A percentile compares a stretch with the other conserved stretches of the same genome.
Evolutionary conservation across 345 rosid species (phyloP).

Genomic region (Populus davidiana): DNA sequence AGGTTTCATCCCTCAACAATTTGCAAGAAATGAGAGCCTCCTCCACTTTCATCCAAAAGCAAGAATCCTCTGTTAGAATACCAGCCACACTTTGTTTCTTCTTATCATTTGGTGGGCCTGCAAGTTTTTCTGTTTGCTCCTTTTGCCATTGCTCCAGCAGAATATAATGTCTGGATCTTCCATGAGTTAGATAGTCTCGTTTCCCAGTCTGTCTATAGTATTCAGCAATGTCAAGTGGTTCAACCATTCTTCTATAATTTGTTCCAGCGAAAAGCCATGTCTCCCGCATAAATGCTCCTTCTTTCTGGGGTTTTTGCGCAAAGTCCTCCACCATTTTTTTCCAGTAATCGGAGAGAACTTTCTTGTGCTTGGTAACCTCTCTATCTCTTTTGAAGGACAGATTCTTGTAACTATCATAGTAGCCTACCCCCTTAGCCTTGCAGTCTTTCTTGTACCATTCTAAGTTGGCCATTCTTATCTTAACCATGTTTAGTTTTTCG

Average conservation of each 20-base stretch:
- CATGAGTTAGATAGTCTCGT: slow-evolving; percentile 28
- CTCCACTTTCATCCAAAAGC: slow-evolving; percentile 82
- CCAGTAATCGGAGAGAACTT: slow-evolving; percentile 46
- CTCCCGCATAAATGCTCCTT: slow-evolving; percentile 17
- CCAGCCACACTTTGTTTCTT: slow-evolving; percentile 25
- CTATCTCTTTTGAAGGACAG: neutral
- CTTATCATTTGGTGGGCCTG: neutral
- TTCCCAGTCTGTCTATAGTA: slow-evolving; percentile 30
- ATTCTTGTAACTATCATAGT: slow-evolving; percentile 59
- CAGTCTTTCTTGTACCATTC: slow-evolving; percentile 63
- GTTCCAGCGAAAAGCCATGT: slow-evolving; percentile 47
- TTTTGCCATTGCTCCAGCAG: slow-evolving; percentile 50
- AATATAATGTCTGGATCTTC: slow-evolving; percentile 49
- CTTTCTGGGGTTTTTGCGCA: slow-evolving; percentile 49
- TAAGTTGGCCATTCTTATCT: slow-evolving; percentile 38
- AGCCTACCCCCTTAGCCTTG: slow-evolving; percentile 34
- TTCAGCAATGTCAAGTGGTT: slow-evolving; percentile 80
- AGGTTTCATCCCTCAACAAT: slow-evolving; percentile 8
- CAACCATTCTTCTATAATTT: slow-evolving; percentile 61
- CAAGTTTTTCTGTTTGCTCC: neutral
- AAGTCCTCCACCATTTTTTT: slow-evolving; percentile 40
- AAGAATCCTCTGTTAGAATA: slow-evolving; percentile 54
- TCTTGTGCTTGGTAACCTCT: slow-evolving; percentile 4
- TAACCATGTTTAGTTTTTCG: slow-evolving; percentile 38
- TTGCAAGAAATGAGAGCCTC: slow-evolving; percentile 43